These are phyloP conservation scores for Coemansia sp. DNA, from an alignment of 192 early-diverging fungal species.

Conservation along the genomic window DNA sequence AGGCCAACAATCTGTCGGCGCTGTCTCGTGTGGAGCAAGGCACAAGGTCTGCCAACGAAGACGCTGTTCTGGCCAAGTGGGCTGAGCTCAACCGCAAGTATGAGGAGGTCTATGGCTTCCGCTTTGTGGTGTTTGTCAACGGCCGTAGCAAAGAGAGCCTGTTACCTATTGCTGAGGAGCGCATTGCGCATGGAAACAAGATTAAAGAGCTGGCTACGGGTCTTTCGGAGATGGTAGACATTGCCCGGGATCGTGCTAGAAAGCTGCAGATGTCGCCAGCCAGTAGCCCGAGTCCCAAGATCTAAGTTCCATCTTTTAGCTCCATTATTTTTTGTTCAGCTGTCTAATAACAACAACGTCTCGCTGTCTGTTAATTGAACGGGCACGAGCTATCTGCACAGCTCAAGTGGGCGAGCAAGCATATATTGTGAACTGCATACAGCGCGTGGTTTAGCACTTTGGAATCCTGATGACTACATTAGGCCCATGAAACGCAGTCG, in stretches of 20 bases:
- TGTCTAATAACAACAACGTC: not conserved
- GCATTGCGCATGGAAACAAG: conserved; percentile 64
- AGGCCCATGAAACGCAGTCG: conserved; percentile 22
- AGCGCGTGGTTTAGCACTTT: conserved; percentile 7
- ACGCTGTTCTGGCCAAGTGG: conserved; percentile 61
- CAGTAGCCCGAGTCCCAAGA: conserved; percentile 21
- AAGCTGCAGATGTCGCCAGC: conserved; percentile 58
- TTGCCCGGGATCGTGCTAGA: conserved; percentile 77
- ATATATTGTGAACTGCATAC: not conserved
- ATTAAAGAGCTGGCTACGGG: conserved; percentile 72
- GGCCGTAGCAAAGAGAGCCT: conserved; percentile 74
- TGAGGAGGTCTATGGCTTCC: conserved; percentile 77
- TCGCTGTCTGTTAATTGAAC: not conserved
- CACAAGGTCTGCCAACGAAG: conserved; percentile 56
- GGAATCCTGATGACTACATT: conserved; percentile 37
- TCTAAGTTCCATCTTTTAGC: conserved; percentile 11
- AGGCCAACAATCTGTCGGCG: conserved; percentile 68
- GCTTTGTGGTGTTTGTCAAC: conserved; percentile 83
- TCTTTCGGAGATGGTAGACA: conserved; percentile 76
- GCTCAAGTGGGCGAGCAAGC: not conserved
- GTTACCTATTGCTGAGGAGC: conserved; percentile 73
- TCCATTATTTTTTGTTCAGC: not conserved
- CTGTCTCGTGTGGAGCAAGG: conserved; percentile 74
- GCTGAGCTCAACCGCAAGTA: conserved; percentile 68
- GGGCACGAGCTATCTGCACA: not conserved